Conservation (phyloP, 345 rosid genomes). For the Diplotaxis tenuifolia region DNA sequence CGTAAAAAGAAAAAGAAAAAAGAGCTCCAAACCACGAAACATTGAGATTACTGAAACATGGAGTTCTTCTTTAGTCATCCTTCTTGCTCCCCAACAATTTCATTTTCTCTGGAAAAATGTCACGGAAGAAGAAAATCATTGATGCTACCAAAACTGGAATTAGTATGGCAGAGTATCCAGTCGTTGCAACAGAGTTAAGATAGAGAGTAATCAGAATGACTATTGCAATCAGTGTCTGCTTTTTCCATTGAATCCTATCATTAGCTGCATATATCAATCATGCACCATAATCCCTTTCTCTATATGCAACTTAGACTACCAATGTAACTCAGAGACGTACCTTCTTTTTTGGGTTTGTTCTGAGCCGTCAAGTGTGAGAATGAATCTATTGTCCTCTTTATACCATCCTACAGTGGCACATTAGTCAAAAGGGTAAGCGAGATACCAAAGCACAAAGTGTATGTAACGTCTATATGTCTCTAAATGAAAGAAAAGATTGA, state of each 20-base stretch:
- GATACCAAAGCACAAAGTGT: not conserved
- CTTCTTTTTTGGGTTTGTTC: constrained; percentile 53
- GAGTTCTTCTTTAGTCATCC: constrained; percentile 38
- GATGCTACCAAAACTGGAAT: constrained; percentile 48
- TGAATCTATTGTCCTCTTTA: constrained; percentile 71
- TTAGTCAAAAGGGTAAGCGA: not conserved
- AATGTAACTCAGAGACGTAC: constrained; percentile 20
- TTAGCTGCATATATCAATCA: constrained; percentile 57
- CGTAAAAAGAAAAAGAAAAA: not conserved
- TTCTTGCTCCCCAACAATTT: constrained; percentile 48
- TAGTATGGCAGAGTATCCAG: constrained; percentile 43
- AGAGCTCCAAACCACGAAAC: not conserved
- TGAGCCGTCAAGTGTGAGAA: constrained; percentile 67
- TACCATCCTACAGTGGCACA: constrained; percentile 64
- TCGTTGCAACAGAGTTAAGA: constrained; percentile 59
- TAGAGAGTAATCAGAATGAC: constrained; percentile 58
- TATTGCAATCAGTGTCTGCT: constrained; percentile 47
- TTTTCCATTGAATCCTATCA: constrained; percentile 64
- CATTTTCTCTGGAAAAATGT: constrained; percentile 67
- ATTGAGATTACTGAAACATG: not conserved
- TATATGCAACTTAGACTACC: not conserved
- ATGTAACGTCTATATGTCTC: not conserved
- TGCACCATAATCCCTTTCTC: constrained; percentile 12
- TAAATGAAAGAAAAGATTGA: constrained; percentile 16
- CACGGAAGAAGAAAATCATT: constrained; percentile 60